These are phyloP conservation scores for Parmales sp. DNA, from an alignment of 108 stramenopile genomes.

Conservation along the genomic window DNA sequence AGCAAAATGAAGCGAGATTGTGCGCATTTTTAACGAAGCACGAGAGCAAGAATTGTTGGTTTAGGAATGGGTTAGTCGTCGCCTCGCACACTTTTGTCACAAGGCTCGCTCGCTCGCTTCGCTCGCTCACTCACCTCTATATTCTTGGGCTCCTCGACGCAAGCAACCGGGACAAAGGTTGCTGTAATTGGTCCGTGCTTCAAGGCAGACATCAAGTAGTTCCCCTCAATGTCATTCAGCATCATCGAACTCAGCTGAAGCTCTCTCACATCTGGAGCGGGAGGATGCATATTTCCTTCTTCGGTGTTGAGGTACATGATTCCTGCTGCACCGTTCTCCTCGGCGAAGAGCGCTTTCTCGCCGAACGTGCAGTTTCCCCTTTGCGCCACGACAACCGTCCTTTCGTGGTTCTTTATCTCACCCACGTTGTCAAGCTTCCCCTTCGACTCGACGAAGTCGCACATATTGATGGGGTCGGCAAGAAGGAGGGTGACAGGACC, in stretches of 20 bases:
- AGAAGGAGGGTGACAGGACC: constrained; percentile 17
- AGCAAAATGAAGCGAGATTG: constrained; percentile 11
- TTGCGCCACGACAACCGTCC: constrained; percentile 19
- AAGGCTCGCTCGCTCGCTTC: too few relatives aligned
- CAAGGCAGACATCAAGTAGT: constrained; percentile 14
- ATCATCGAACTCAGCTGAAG: constrained; percentile 14
- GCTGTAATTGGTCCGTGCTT: not conserved
- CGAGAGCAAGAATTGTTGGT: too few relatives aligned
- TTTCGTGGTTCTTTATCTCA: not conserved
- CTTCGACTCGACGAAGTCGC: constrained; percentile 16
- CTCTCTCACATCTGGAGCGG: constrained; percentile 23
- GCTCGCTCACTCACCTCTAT: constrained; percentile 3
- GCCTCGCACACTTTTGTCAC: too few relatives aligned
- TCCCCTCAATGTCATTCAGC: constrained; percentile 21
- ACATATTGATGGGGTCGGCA: constrained; percentile 29
- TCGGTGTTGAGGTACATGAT: constrained; percentile 23
- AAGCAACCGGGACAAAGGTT: constrained; percentile 20
- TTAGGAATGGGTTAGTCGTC: too few relatives aligned
- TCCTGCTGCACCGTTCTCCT: constrained; percentile 25
- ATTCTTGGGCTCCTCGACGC: constrained; percentile 12
- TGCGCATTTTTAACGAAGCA: too few relatives aligned
- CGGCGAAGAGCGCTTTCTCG: constrained; percentile 22
- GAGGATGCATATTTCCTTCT: constrained; percentile 19
- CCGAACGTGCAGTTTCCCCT: constrained; percentile 26
- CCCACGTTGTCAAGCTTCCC: constrained; percentile 13